Conservation (phyloP, 192 early-diverging fungal genomes). For the Thamnidium elegans region DNA sequence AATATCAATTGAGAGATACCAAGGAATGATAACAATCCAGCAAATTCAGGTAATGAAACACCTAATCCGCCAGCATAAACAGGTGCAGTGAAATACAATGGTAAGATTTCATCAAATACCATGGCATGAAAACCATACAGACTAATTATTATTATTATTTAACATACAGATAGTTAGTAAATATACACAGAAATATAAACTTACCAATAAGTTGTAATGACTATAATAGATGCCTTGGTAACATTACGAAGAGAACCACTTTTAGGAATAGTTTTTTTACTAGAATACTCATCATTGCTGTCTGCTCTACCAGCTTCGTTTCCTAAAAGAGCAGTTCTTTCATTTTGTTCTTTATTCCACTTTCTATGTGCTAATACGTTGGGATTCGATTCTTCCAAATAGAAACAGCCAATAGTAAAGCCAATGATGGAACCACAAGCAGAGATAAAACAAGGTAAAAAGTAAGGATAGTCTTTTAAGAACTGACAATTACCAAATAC, state of each 20-base stretch:
- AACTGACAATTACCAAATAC: slow-evolving; percentile 57
- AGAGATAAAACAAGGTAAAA: slow-evolving; percentile 78
- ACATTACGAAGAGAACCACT: slow-evolving; percentile 6
- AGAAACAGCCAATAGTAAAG: slow-evolving; percentile 59
- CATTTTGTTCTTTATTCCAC: neutral
- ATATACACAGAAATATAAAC: neutral
- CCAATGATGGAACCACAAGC: slow-evolving; percentile 61
- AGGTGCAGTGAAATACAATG: slow-evolving; percentile 18
- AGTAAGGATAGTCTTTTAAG: slow-evolving; percentile 70
- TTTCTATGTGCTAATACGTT: slow-evolving; percentile 6
- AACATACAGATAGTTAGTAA: neutral
- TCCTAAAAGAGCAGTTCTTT: neutral
- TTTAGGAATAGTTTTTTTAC: slow-evolving; percentile 5
- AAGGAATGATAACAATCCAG: slow-evolving; percentile 40
- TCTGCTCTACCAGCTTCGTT: neutral
- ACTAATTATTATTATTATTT: slow-evolving; percentile 7
- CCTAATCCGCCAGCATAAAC: slow-evolving; percentile 46
- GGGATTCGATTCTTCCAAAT: slow-evolving; percentile 60
- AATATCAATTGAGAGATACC: slow-evolving; percentile 39
- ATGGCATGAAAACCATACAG: slow-evolving; percentile 46
- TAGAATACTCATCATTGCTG: neutral
- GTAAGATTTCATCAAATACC: slow-evolving; percentile 51
- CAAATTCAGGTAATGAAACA: slow-evolving; percentile 39
- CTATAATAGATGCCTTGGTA: slow-evolving; percentile 3
- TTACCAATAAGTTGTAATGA: slow-evolving; percentile 31